Evolutionary conservation across 352 stramenopile genomes (phyloP), one percentile per base, ranked within the genome.

Genomic region (Pythium folliculosum): DNA sequence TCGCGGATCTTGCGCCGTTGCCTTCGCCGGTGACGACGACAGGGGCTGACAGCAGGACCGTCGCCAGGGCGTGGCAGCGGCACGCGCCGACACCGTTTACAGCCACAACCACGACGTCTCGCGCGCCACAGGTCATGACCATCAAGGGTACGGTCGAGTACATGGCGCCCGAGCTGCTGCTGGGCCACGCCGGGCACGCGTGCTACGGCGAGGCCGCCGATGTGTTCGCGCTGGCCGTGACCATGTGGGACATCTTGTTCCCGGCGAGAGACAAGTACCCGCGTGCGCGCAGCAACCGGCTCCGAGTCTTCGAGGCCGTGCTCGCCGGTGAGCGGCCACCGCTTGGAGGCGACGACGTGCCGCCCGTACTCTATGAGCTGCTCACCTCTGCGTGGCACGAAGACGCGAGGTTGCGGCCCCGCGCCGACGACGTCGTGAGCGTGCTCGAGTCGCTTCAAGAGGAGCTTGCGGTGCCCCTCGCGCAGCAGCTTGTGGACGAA

Each of bases 231-330:
- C 70, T 90, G 44, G 81, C 65, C 6, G 57, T 90, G 23, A 88
- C 83, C 6, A 77, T 90, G 62, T 92, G 83, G 81, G 77, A 89
- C 63, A 84, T 90, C 23, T 60, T 90, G 14, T 73, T 83, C 35
- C 77, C 77, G 1, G 54, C 45, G 1, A 23, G 35, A 6, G 67
- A 80, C 4, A 89, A 82, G 51, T 88, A 74, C 44, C 73, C 74
- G 21, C 57, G 48, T 17, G 35, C 69, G 44, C 63, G 69, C 10
- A 63, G 56, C 21, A 77, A 80, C 21, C 67, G 82, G 8, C 25
- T 75, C 1, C 68, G 75, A 16, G 65, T 88, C 21, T 76, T 85
- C 40, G 78, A 85, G 37, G 23, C 61, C 22, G 80, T 84, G 1
- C 65, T 81, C n/a, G 50, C 70, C 32, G 81, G 81, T 23, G 19